Base-by-base conservation (phyloP, 31 red algal genomes). In the Odonthalia washingtoniensis region DNA sequence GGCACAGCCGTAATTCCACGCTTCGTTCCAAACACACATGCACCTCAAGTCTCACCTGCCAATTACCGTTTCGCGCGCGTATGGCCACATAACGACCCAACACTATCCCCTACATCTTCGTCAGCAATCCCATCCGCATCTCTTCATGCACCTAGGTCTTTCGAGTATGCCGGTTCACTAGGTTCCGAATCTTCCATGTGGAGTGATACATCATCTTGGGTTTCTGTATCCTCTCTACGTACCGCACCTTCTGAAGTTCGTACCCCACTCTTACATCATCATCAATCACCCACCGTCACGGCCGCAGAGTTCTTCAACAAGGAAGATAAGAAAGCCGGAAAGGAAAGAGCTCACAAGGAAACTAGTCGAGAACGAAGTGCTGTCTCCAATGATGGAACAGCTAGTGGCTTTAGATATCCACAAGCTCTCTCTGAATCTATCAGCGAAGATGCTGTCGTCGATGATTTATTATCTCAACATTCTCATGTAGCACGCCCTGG, bases 31-130 rank as follows among this genome's bases (percentile, higher is more conserved):
- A 89, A 89, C 42, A 82, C 78, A 4, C 87, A 90, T 46, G 78
- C 78, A 5, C 87, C 87, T 18, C 70, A 65, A 30, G 75, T 90
- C 38, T 90, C 87, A 16, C 87, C 79, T 17, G 87, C 87, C 37
- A 90, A 90, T 78, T 83, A 90, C 63, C 87, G 87, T 30, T 90
- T 90, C 69, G 87, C 87, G 0, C 78, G 87, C 34, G 87, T 83
- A 14, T 90, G 86, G 86, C 73, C 86, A 4, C 66, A 60, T 6
- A 42, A 89, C 28, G 40, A 60, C 39, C 43, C 80, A 37, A 69
- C 39, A 12, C 9, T 21, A 14, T 14, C 21, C 49, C 49, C 49
- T 57, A 14, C 49, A 21, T 57, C 49, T 57, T 60, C 76, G 41
- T 52, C 26, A 28, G 28, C 72, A 9, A 34, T 40, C 12, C 72